phyloP scores from a whole-genome alignment of 345 rosid genomes.

The Xanthoceras sorbifolium region DNA sequence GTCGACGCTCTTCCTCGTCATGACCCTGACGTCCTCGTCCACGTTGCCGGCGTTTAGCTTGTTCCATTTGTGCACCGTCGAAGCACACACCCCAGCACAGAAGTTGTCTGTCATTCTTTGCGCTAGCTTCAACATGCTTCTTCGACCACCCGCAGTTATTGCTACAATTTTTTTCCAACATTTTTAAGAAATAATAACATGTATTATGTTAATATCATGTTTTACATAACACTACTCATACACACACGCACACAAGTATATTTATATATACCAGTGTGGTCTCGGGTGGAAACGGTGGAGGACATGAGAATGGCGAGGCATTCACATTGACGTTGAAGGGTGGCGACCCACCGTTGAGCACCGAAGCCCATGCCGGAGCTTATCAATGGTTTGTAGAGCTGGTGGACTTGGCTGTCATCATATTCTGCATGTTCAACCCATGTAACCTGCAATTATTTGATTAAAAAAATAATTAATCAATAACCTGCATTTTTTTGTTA shows the following conservation, averaged over 20 bases:
- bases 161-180: background rate
- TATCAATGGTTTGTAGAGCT: slow-evolving; percentile 63
- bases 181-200: background rate
- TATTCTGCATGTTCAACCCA: slow-evolving; percentile 99
- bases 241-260: too few relatives aligned
- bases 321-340: slow-evolving; percentile 91
- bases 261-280: slow-evolving; percentile 48
- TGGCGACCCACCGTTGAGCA: slow-evolving; percentile 89
- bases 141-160: slow-evolving; percentile 64
- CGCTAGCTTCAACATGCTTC: slow-evolving; percentile 94
- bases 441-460: slow-evolving; percentile 62
- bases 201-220: background rate
- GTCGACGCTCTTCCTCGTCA: slow-evolving; percentile 82
- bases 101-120: slow-evolving; percentile 93
- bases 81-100: slow-evolving; percentile 93
- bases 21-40: slow-evolving; percentile 82
- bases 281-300: slow-evolving; percentile 50
- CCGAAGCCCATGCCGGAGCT: slow-evolving; percentile 87
- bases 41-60: slow-evolving; percentile 68
- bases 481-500: too few relatives aligned
- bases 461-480: too few relatives aligned
- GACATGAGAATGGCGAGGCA: slow-evolving; percentile 95
- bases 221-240: too few relatives aligned
- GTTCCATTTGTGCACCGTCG: slow-evolving; percentile 87
- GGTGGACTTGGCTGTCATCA: slow-evolving; percentile 72